Evolutionary conservation across 1,284 basidiomycete species (phyloP).

Genomic region (Ganoderma leucocontextum): DNA sequence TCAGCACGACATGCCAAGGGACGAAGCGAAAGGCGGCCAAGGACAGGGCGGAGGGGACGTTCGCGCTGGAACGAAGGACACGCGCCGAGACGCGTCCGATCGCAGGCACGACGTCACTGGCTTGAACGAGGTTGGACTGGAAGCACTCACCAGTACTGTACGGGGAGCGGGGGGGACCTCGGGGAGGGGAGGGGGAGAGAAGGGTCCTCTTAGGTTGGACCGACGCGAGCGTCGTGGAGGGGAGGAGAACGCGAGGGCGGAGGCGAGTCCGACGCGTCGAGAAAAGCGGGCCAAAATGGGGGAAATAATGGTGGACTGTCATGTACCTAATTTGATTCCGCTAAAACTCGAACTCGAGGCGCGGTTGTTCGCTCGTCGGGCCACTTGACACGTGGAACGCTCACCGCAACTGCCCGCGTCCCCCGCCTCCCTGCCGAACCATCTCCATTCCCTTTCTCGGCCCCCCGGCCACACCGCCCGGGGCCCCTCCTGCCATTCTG

Average conservation of each 20-base stretch:
- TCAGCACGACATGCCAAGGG: slow-evolving; percentile 20
- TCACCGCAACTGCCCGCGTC: slow-evolving; percentile 33
- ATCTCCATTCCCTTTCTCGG: slow-evolving; percentile 7
- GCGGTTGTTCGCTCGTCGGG: slow-evolving; percentile 34
- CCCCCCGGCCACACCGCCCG: not conserved
- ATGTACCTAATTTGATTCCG: slow-evolving; percentile 42
- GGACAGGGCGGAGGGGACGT: not conserved
- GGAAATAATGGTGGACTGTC: slow-evolving; percentile 36
- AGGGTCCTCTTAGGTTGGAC: slow-evolving; percentile 27
- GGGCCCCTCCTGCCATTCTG: slow-evolving; percentile 12
- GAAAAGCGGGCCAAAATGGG: slow-evolving; percentile 32
- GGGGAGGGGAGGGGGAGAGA: slow-evolving; percentile 17
- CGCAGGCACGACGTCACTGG: slow-evolving; percentile 26
- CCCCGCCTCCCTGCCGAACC: slow-evolving; percentile 22
- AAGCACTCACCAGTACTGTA: slow-evolving; percentile 28
- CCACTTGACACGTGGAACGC: slow-evolving; percentile 42
- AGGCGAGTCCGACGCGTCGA: slow-evolving; percentile 35
- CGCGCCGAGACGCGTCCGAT: slow-evolving; percentile 29
- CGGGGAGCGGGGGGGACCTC: slow-evolving; percentile 13
- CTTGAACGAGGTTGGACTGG: slow-evolving; percentile 4
- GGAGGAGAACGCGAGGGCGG: slow-evolving; percentile 31
- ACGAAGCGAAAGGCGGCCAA: slow-evolving; percentile 8
- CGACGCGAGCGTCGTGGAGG: slow-evolving; percentile 35
- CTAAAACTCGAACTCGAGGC: slow-evolving; percentile 36
- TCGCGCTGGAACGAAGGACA: slow-evolving; percentile 22